Evolutionary conservation across 257 asterid species (phyloP).

Genomic region (Phtheirospermum japonicum): DNA sequence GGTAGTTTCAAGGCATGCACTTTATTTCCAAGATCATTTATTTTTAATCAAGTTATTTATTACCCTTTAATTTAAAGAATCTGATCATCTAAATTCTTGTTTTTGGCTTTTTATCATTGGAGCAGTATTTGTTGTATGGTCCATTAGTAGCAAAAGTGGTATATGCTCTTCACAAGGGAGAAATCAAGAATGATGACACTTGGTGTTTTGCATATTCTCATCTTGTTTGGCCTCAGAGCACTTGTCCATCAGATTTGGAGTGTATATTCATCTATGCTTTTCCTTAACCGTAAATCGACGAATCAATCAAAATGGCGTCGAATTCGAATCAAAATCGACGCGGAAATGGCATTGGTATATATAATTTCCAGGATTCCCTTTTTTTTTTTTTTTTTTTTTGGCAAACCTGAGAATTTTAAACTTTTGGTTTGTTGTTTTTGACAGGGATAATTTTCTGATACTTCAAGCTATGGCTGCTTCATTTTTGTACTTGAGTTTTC

Average conservation of each 20-base stretch:
- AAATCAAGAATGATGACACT: conserved; percentile 31
- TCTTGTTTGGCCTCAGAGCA: conserved; percentile 56
- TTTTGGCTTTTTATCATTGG: conserved; percentile 8
- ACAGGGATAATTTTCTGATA: conserved; percentile 87
- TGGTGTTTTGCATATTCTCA: conserved; percentile 76
- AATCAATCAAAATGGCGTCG: conserved; percentile 62
- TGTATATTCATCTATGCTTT: conserved; percentile 47
- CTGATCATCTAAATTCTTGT: conserved; percentile 21
- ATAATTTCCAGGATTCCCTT: background rate
- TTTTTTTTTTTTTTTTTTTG: too few relatives aligned
- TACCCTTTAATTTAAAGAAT: background rate
- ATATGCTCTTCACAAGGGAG: conserved; percentile 41
- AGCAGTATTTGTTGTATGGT: conserved; percentile 64
- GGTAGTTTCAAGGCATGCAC: conserved; percentile 59
- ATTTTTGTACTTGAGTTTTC: conserved; percentile 54
- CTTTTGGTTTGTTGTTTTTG: too few relatives aligned
- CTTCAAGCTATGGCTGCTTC: conserved; percentile 63
- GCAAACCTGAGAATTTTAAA: too few relatives aligned
- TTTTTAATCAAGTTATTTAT: background rate
- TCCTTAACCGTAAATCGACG: conserved; percentile 45
- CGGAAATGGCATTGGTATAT: conserved; percentile 90
- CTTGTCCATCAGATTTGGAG: conserved; percentile 74
- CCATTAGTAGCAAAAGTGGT: conserved; percentile 66
- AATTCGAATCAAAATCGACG: conserved; percentile 71
- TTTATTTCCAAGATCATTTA: background rate